Evolutionary conservation across 805 yeast species (phyloP), one percentile per base, ranked within the genome.

Genomic region (Suhomyces sp.): DNA sequence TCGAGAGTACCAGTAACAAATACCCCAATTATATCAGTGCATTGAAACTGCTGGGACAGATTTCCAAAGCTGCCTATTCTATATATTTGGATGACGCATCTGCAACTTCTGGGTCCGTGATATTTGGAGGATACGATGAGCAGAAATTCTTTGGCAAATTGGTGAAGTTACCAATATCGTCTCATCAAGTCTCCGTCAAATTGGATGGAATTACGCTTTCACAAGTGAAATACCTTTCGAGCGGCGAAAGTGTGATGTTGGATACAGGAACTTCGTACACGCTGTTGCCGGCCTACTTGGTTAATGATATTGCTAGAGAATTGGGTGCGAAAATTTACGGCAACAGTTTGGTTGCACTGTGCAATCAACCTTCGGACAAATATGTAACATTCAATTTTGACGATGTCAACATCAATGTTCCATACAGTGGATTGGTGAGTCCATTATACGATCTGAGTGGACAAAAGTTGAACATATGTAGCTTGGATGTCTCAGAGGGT

Each of bases 61-160:
- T 57, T 43, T 4, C 46, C 2, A 45, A 37, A 3, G 50, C 53
- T 2, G 44, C 53, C 9, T 59, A 53, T 39, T 59, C 62, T 6
- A 29, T 59, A n/a, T 59, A 57, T 55, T 53, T 62, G 49, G 55
- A 58, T 46, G 44, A 31, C 4, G 19, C 13, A 4, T 15, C 41
- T 12, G 51, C 53, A 0, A 9, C 35, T 2, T 3, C 43, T 9
- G 66, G 66, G 6, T 37, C 58, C 1, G 39, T 62, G 20, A 44
- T 62, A 10, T 61, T 62, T 51, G 66, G 66, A n/a, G 65, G 59
- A n/a, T 56, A 59, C n/a, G 66, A 62, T 53, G 40, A 47, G 4
- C 59, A 46, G 22, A 62, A 62, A 52, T 56, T 51, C 40, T 24
- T 43, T 5, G 64, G 62, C 1, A 21, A 29, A 1, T 52, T 56